Conservation (phyloP, 179 eudicot genomes). For the Kewa caespitosa region DNA sequence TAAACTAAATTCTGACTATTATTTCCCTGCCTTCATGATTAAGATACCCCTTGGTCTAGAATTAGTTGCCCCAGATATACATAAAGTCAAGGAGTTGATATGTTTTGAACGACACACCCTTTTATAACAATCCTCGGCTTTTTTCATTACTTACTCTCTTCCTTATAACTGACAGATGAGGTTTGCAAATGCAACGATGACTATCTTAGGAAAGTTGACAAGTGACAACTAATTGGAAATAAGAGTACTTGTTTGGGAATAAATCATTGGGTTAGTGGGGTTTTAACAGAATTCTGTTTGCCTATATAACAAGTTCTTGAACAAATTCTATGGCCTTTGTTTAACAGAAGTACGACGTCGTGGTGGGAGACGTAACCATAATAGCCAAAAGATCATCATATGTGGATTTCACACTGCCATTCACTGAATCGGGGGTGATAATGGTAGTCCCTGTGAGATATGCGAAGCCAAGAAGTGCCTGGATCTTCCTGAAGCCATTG, state of each 20-base stretch:
- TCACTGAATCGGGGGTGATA: constrained; percentile 42
- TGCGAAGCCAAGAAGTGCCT: constrained; percentile 28
- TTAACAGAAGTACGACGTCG: constrained; percentile 37
- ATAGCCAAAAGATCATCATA: constrained; percentile 31
- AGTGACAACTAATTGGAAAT: too few relatives aligned
- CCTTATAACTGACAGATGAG: neutral
- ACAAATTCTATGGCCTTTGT: neutral
- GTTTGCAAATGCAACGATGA: neutral
- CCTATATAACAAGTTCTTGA: too few relatives aligned
- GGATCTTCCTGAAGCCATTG: constrained; percentile 46
- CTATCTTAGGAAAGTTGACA: neutral
- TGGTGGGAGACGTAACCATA: constrained; percentile 52
- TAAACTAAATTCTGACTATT: neutral
- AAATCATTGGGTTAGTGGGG: too few relatives aligned
- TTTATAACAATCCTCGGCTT: neutral
- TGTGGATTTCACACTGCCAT: constrained; percentile 54
- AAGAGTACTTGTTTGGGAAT: too few relatives aligned
- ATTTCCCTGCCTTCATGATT: neutral
- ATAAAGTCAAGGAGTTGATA: neutral
- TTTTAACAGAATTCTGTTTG: too few relatives aligned
- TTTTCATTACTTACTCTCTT: neutral
- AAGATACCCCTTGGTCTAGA: neutral
- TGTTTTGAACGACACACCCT: neutral
- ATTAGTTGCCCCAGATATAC: too few relatives aligned
- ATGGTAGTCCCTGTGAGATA: constrained; percentile 40